Base-by-base conservation (phyloP, 2,329 filamentous ascomycete genomes). In the Aspergillus fijiensis region DNA sequence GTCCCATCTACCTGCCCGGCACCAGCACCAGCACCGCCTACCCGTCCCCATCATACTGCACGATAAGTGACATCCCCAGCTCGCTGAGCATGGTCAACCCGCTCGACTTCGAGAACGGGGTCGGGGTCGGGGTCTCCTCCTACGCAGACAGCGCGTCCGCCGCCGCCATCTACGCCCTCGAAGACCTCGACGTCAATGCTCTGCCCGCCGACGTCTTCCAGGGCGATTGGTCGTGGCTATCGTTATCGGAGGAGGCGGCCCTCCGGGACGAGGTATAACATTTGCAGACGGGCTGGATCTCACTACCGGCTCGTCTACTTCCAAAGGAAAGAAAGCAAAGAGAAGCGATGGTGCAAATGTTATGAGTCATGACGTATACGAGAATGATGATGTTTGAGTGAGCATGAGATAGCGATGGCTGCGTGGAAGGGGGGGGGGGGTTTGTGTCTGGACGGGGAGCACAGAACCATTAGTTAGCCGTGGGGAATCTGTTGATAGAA, bases 61-160 rank as follows among this genome's bases (percentile, higher is more conserved):
- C 59, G n/a, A 48, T 62, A 45, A 31, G 57, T 16, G 55, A 62
- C 23, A 56, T 62, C 4, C 42, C 57, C 31, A 25, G 19, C 11
- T 58, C 60, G 4, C 39, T 63, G 51, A 48, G 59, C 7, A 58
- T 63, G 57, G 51, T 58, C 21, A 61, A 42, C 7, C 57, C 62
- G 10, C 55, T 62, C 14, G 60, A 58, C 19, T 35, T 35, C 14
- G 33, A 16, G 49, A 29, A 21, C 35, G 33, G 42, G 6, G 5
- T 31, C 31, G 60, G 31, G 9, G 52, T 45, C 35, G 33, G 42
- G 6, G 5, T 31, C 31, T 21, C 19, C 3, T 58, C 59, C 7
- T 53, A 47, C n/a, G 51, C 35, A 2, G 51, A 53, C 5, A 53
- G 35, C 16, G 33, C 33, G 11, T 11, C 33, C 11, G 16, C 39